Evolutionary conservation across 2,329 filamentous ascomycete genomes (phyloP), one percentile per base, ranked within the genome.

Genomic region (Zymoseptoria crescenta): DNA sequence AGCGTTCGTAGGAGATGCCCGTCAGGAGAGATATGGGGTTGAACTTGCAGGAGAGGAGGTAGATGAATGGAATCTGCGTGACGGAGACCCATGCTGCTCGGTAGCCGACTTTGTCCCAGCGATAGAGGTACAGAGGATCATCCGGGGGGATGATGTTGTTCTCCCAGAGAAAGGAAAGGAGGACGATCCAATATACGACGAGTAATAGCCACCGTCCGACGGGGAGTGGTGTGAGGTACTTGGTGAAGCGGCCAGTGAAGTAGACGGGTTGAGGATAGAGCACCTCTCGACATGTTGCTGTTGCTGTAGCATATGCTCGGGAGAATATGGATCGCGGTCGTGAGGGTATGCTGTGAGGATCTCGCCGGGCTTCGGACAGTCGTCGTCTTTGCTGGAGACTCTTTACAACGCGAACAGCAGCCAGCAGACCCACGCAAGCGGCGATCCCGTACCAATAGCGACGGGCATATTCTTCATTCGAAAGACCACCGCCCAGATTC

Each of bases 71-170:
- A 49, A 88, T 78, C 70, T 88, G 86, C 2, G 80, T 83, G 52
- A 86, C 74, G 8, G 83, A 81, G 27, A 87, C 78, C 85, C 86
- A 88, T 19, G 84, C 86, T 64, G 85, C 86, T 58, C 86, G 83
- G 69, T 83, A 88, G 5, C 82, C 86, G 58, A 87, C 81, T 60
- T 84, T 83, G 70, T 88, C 85, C 68, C 68, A 71, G 41, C 68
- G 69, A 58, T 71, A 72, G 8, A 63, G 61, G 56, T 70, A 69
- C 59, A 69, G 65, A 4, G 62, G 57, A 51, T 68, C 66, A 30
- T 59, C 59, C 13, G 58, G 58, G 10, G 60, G 60, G n/a, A 72
- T 56, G 30, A 72, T 70, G 1, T 64, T 66, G 52, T 67, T 63
- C 52, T 59, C 67, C 70, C 70, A 71, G 5, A 72, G 65, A 27